Evolutionary conservation across 345 rosid genomes (phyloP), one percentile per base, ranked within the genome.

Genomic region (Moricandia moricandioides): DNA sequence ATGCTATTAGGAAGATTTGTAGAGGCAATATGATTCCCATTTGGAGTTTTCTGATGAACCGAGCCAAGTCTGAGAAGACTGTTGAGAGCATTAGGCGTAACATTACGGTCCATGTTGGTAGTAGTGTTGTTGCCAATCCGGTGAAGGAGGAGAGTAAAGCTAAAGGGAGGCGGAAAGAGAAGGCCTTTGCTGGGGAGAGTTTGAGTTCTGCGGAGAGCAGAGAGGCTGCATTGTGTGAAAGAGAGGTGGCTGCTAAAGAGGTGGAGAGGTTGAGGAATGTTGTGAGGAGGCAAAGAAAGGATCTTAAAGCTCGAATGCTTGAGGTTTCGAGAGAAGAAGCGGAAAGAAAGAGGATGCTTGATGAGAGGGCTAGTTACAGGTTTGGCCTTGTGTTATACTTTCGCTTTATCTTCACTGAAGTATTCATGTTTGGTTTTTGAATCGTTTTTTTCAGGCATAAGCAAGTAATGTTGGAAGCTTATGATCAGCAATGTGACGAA

Each of bases 401-500:
- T n/a, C 2, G 24, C 24, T 21, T 21, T n/a, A n/a, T n/a, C 12
- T 37, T 11, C 47, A 10, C 52, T 47, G 52, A 47, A 47, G 52
- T 45, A 1, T 47, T 47, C 54, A 14, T 47, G 54, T 14, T 49
- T 49, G 9, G 10, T 49, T 49, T 16, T 16, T 37, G 24, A 7
- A 7, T 49, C 10, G 3, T 49, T 52, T 11, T 8, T 8, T 49
- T 82, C 24, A 90, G 93, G 86, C 98, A 94, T 79, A 91, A 87
- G 70, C 97, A 90, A 84, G 90, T 83, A 65, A 81, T 85, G 87
- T 69, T 91, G 83, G 98, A 91, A 77, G 88, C 97, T 59, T 94
- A 90, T 81, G 91, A 94, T 81, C 91, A 91, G 72, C 98, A 94
- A 69, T 88, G 97, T 54, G 97, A 91, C 56, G 97, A 94, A 70